Conservation (phyloP, 2,329 filamentous ascomycete species). For the Pseudocercospora fuligena region DNA sequence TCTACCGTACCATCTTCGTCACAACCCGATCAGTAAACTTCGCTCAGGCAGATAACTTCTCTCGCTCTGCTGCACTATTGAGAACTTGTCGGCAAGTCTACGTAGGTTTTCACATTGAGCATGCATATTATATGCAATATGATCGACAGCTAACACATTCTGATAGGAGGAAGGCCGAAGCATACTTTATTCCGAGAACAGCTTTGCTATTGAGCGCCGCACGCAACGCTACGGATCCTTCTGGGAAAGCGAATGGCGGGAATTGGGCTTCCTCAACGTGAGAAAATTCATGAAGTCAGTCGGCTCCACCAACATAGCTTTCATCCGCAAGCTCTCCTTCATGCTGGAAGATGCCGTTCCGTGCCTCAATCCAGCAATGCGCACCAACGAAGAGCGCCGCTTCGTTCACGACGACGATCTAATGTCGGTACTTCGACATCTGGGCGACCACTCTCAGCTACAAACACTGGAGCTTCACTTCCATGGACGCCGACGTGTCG, state of each 20-base stretch:
- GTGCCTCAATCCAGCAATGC: constrained; percentile 46
- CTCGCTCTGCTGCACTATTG: constrained; percentile 51
- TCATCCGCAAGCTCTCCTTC: constrained; percentile 53
- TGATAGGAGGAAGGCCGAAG: constrained; percentile 49
- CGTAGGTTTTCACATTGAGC: constrained; percentile 14
- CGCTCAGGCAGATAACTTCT: constrained; percentile 42
- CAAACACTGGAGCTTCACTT: constrained; percentile 50
- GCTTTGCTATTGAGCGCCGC: constrained; percentile 52
- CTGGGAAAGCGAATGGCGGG: constrained; percentile 50
- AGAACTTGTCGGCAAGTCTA: constrained; percentile 51
- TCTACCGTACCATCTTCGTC: constrained; percentile 53
- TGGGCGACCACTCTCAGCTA: constrained; percentile 49
- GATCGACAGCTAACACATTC: constrained; percentile 27
- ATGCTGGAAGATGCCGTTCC: constrained; percentile 52
- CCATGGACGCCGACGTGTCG: constrained; percentile 44
- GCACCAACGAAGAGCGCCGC: constrained; percentile 50
- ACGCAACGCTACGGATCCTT: constrained; percentile 41
- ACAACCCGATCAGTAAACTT: constrained; percentile 44
- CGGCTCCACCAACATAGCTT: constrained; percentile 52
- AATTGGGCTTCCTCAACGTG: constrained; percentile 38
- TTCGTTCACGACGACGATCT: constrained; percentile 55
- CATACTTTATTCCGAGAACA: constrained; percentile 57
- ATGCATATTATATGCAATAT: constrained; percentile 3
- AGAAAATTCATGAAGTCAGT: constrained; percentile 54
- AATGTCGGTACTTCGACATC: constrained; percentile 50